Conservation (phyloP, 768 basidiomycete genomes). For the Favolaschia claudopus region DNA sequence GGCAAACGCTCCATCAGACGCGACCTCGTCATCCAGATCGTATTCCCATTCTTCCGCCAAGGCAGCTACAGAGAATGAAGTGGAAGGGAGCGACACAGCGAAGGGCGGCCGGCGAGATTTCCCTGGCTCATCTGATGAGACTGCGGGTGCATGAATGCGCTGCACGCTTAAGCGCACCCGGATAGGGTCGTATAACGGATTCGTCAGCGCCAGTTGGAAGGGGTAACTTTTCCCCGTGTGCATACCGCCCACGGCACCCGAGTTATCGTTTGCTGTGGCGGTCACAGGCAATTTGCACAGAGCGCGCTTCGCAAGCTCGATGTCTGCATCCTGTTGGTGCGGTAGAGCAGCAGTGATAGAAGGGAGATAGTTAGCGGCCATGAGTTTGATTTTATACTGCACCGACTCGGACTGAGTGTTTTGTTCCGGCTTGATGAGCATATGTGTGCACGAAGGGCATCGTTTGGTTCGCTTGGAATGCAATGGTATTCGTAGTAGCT, state of each 20-base stretch:
- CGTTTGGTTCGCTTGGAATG: conserved; percentile 96
- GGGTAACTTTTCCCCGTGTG: conserved; percentile 83
- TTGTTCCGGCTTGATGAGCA: conserved; percentile 97
- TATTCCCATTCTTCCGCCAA: conserved; percentile 99
- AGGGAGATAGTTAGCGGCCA: conserved; percentile 94
- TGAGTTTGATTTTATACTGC: conserved; percentile 96
- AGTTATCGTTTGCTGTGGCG: conserved; percentile 48
- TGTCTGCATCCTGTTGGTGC: conserved; percentile 53
- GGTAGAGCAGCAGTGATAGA: conserved; percentile 79
- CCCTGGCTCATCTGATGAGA: conserved; percentile 59
- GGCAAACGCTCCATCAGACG: conserved; percentile 89
- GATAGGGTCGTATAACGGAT: conserved; percentile 96
- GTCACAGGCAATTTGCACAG: conserved; percentile 51
- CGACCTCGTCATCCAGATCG: conserved; percentile 94
- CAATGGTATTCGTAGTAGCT: conserved; percentile 89
- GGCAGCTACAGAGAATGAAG: conserved; percentile 83
- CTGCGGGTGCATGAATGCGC: conserved; percentile 63
- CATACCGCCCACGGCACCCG: conserved; percentile 50
- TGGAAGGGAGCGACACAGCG: conserved; percentile 79
- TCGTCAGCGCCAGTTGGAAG: conserved; percentile 91
- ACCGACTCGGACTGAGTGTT: conserved; percentile 95
- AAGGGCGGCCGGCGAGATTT: conserved; percentile 81
- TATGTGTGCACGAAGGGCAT: conserved; percentile 94
- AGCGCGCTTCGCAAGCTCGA: conserved; percentile 52
- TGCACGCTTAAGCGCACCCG: conserved; percentile 86